Conservation (phyloP, 2,329 filamentous ascomycete genomes). For the Colletotrichum spaethianum region DNA sequence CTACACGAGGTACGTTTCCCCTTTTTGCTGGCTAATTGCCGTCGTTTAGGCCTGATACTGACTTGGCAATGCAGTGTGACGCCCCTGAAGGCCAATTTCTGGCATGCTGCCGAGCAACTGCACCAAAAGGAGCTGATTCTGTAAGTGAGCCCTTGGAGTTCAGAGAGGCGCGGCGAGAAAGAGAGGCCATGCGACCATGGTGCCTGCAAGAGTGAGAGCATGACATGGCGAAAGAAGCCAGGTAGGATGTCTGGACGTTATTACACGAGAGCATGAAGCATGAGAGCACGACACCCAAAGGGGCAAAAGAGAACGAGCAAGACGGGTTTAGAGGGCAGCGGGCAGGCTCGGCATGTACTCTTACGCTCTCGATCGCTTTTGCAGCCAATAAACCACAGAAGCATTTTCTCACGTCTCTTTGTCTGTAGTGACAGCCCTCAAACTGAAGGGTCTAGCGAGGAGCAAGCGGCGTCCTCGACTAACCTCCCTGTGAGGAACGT, state of each 20-base stretch:
- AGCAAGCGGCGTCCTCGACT: slow-evolving; percentile 20
- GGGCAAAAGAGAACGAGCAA: slow-evolving; percentile 8
- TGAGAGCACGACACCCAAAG: not conserved
- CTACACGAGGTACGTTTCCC: slow-evolving; percentile 78
- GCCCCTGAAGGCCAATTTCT: slow-evolving; percentile 92
- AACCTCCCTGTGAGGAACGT: slow-evolving; percentile 28
- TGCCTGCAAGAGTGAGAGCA: not conserved
- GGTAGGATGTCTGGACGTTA: slow-evolving; percentile 32
- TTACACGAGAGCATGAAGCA: slow-evolving; percentile 2
- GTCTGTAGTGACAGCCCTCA: slow-evolving; percentile 29
- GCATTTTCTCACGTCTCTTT: slow-evolving; percentile 31
- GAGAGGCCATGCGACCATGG: not conserved
- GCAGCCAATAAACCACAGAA: slow-evolving; percentile 27
- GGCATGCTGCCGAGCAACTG: slow-evolving; percentile 76
- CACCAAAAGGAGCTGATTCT: slow-evolving; percentile 82
- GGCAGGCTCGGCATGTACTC: slow-evolving; percentile 38
- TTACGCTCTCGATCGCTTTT: slow-evolving; percentile 27
- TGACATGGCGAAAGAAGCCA: slow-evolving; percentile 31
- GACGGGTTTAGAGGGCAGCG: slow-evolving; percentile 19
- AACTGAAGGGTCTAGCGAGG: not conserved
- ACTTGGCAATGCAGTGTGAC: slow-evolving; percentile 78
- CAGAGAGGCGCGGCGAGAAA: slow-evolving; percentile 5
- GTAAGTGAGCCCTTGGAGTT: slow-evolving; percentile 72
- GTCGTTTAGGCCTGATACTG: slow-evolving; percentile 29
- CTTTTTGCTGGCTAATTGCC: slow-evolving; percentile 21